phyloP scores from a whole-genome alignment of 352 stramenopile genomes.

The Phytophthora cactorum region DNA sequence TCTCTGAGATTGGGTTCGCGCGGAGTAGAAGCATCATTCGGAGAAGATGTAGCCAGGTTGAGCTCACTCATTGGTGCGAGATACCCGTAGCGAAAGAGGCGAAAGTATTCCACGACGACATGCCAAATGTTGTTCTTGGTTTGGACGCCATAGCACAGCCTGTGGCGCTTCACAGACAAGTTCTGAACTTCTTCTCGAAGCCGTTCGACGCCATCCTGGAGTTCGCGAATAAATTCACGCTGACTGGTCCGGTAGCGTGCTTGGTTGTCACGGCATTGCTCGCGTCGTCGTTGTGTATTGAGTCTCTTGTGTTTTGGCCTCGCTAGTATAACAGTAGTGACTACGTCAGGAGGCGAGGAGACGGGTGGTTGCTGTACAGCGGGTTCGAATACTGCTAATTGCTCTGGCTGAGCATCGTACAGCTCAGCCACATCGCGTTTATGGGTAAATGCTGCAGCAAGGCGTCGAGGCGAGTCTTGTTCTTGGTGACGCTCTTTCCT shows the following conservation, averaged over 20 bases:
- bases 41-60: neutral
- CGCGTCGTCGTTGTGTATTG: conserved; percentile 32
- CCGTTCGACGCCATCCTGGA: conserved; percentile 16
- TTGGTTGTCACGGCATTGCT: conserved; percentile 50
- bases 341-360: too few species aligned
- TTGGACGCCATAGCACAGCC: conserved; percentile 4
- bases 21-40: neutral
- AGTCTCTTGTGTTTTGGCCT: conserved; percentile 32
- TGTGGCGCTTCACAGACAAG: conserved; percentile 4
- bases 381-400: too few species aligned
- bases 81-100: conserved; percentile 24
- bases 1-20: conserved; percentile 6
- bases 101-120: conserved; percentile 30
- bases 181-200: conserved; percentile 28
- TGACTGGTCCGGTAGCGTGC: conserved; percentile 48
- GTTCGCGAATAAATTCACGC: conserved; percentile 5
- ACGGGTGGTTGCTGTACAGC: too few species aligned
- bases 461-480: conserved; percentile 1
- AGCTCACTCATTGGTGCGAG: neutral
- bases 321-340: too few species aligned
- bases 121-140: conserved; percentile 15
- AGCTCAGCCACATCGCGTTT: conserved; percentile 2
- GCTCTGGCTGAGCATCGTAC: neutral
- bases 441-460: neutral
- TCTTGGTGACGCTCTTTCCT: neutral